Evolutionary conservation across 1,284 basidiomycete genomes (phyloP).

Genomic region (Ustilago nuda): DNA sequence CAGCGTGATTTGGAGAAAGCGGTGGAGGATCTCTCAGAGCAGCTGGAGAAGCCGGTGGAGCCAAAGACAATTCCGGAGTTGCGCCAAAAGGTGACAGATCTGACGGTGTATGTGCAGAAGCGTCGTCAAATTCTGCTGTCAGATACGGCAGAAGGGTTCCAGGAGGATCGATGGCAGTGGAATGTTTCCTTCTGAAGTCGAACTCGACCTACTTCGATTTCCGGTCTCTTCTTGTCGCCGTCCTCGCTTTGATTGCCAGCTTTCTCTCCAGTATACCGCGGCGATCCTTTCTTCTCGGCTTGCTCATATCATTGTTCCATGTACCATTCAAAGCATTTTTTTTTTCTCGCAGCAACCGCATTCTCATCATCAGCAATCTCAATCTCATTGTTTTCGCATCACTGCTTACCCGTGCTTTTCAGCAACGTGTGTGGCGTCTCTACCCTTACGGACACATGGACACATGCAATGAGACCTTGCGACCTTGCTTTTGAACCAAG

Average conservation of each 20-base stretch:
- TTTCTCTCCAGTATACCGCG: conserved; percentile 1
- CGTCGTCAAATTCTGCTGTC: conserved; percentile 93
- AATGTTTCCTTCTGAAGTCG: conserved; percentile 52
- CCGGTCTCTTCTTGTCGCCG: background rate
- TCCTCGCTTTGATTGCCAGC: background rate
- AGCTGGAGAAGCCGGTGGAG: conserved; percentile 90
- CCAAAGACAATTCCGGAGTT: conserved; percentile 82
- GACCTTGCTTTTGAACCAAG: background rate
- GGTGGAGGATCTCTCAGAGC: conserved; percentile 91
- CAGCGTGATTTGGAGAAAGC: conserved; percentile 95
- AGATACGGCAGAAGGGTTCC: conserved; percentile 90
- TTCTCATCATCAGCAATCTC: background rate
- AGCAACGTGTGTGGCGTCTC: background rate
- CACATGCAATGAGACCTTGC: background rate
- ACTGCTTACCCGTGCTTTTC: background rate
- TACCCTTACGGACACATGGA: background rate
- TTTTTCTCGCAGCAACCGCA: background rate
- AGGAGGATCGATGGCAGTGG: conserved; percentile 78
- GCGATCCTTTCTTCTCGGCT: background rate
- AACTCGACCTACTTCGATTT: background rate
- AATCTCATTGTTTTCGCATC: background rate
- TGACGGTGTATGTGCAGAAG: conserved; percentile 86
- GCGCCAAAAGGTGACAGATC: conserved; percentile 89
- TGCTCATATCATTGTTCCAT: background rate
- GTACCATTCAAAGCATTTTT: background rate